Percentiles rank a stretch among this genome's conserved stretches.
phyloP scores from a whole-genome alignment of 1,139 yeast species.

The Sugiyamaella pinicola region DNA sequence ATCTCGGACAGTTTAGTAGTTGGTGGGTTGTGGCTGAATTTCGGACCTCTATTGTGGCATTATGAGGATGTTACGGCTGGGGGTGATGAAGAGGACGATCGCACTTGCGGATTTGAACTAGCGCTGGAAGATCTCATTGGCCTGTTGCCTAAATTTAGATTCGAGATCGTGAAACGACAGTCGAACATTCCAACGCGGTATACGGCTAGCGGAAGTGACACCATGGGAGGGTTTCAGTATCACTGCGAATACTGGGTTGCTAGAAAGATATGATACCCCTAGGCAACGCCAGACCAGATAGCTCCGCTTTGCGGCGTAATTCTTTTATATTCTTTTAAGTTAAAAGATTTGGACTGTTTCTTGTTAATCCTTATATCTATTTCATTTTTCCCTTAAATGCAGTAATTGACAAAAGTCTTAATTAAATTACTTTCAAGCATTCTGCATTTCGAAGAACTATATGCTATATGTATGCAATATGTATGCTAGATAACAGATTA shows the following conservation, averaged over 20 bases:
- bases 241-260: conserved; percentile 77
- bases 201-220: conserved; percentile 51
- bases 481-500: too few relatives aligned
- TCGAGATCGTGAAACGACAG: conserved; percentile 52
- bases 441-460: too few relatives aligned
- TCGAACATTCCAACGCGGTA: conserved; percentile 55
- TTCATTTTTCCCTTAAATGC: too few relatives aligned
- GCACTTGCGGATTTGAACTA: conserved; percentile 61
- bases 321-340: too few relatives aligned
- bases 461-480: too few relatives aligned
- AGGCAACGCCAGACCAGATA: too few relatives aligned
- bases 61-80: conserved; percentile 55
- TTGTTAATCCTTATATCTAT: too few relatives aligned
- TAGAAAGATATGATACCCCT: conserved; percentile 25
- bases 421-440: too few relatives aligned
- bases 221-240: conserved; percentile 62
- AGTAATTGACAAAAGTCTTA: too few relatives aligned
- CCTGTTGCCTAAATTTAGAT: conserved; percentile 56
- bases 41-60: conserved; percentile 89
- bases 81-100: conserved; percentile 38
- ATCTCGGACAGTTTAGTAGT: conserved; percentile 55
- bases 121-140: conserved; percentile 59
- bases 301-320: too few relatives aligned
- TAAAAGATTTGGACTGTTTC: too few relatives aligned
- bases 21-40: conserved; percentile 76